A percentile compares a stretch with the other conserved stretches of the same genome.
phyloP scores from a whole-genome alignment of 768 basidiomycete species.

The Austroboletus festivus region DNA sequence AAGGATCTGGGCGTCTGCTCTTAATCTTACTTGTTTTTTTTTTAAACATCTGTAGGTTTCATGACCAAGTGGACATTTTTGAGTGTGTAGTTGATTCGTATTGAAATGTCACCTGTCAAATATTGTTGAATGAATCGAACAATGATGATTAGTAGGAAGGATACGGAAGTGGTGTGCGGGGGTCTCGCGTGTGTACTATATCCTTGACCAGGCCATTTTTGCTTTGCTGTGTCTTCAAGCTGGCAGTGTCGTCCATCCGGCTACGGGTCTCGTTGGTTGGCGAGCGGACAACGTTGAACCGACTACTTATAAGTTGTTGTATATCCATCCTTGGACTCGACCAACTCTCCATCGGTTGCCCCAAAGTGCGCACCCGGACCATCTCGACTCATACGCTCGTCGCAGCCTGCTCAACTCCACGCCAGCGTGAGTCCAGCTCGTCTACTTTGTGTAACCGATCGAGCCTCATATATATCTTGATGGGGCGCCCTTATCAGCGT shows the following conservation, averaged over 20 bases:
- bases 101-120: not conserved
- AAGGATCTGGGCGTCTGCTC: conserved; percentile 19
- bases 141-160: not conserved
- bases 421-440: not conserved
- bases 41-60: no score
- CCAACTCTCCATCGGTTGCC: no score
- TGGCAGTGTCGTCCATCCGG: conserved; percentile 1
- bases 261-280: no score
- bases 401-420: no score
- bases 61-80: not conserved
- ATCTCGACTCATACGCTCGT: not conserved
- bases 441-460: not conserved
- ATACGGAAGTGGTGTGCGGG: conserved; percentile 16
- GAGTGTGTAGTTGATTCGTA: not conserved
- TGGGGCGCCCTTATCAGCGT: not conserved
- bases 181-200: conserved; percentile 1
- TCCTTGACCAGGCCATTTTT: conserved; percentile 5
- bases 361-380: no score
- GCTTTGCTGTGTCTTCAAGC: conserved; percentile 16
- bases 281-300: no score
- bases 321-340: no score
- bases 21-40: not conserved
- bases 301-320: no score
- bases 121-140: not conserved
- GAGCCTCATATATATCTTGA: conserved; percentile 11